Evolutionary conservation across 495 filamentous ascomycete genomes (phyloP).

Genomic region (Xylaria cubensis): DNA sequence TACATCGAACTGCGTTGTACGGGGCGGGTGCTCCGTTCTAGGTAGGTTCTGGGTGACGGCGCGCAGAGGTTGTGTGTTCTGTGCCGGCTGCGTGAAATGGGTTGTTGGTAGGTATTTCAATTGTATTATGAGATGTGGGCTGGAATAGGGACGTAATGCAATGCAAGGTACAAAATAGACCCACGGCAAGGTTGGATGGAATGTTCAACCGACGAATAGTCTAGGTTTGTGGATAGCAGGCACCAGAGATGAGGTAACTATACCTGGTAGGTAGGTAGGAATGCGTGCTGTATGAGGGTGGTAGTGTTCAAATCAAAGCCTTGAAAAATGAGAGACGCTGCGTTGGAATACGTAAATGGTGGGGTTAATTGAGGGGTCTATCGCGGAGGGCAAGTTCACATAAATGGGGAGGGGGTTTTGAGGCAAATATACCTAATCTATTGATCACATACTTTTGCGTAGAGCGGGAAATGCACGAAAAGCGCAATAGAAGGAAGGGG

Average conservation of each 20-base stretch:
- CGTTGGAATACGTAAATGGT: constrained; percentile 8
- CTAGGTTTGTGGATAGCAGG: not conserved
- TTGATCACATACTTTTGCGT: not conserved
- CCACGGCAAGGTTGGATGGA: constrained; percentile 18
- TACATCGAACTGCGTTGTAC: not conserved
- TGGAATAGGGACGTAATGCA: not conserved
- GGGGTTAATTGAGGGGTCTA: constrained; percentile 22
- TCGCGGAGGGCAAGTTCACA: not conserved
- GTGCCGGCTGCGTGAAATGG: not conserved
- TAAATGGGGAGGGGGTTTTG: not conserved
- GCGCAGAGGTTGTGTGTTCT: not conserved
- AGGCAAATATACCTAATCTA: not conserved
- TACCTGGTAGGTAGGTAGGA: not conserved
- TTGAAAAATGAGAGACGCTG: not conserved
- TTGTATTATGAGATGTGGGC: constrained; percentile 11
- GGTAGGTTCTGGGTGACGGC: too few relatives aligned
- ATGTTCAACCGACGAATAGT: constrained; percentile 5
- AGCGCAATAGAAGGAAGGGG: not conserved
- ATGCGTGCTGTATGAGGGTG: constrained; percentile 5
- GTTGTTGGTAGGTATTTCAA: not conserved
- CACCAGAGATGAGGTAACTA: not conserved
- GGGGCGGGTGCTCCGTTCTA: constrained; percentile 1
- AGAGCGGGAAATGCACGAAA: not conserved
- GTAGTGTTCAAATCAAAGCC: not conserved
- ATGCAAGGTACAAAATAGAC: constrained; percentile 18